Percentiles rank a stretch among this genome's conserved stretches.
Evolutionary conservation across 495 filamentous ascomycete genomes (phyloP).

Genomic region (Aspergillus coremiiformis): DNA sequence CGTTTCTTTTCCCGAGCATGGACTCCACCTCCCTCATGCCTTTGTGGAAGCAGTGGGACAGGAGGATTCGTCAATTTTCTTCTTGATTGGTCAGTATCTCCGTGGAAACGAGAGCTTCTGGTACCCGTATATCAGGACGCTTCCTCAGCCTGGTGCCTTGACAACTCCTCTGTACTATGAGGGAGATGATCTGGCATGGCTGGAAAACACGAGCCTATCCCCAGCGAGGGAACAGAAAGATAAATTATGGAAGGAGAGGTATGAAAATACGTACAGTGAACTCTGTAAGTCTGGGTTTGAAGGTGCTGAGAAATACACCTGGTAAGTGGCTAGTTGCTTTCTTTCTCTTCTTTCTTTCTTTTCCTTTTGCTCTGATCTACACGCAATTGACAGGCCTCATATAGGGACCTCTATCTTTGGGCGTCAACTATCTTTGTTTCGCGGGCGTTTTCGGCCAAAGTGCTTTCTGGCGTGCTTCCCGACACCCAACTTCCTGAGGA

Average conservation of each 20-base stretch:
- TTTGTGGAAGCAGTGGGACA: constrained; percentile 32
- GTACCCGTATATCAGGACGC: constrained; percentile 52
- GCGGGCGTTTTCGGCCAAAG: constrained; percentile 43
- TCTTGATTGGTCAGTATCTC: constrained; percentile 52
- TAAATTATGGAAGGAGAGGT: constrained; percentile 43
- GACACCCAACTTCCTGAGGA: constrained; percentile 27
- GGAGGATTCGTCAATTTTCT: constrained; percentile 41
- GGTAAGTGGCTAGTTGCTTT: constrained; percentile 27
- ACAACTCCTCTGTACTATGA: constrained; percentile 53
- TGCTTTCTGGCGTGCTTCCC: constrained; percentile 34
- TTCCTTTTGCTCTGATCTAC: not conserved
- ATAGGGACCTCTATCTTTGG: constrained; percentile 58
- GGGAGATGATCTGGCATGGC: constrained; percentile 48
- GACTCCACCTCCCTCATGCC: constrained; percentile 24
- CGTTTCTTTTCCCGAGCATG: constrained; percentile 29
- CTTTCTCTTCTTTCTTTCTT: not conserved
- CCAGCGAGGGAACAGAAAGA: constrained; percentile 38
- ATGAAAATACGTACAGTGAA: constrained; percentile 29
- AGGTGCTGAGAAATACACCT: constrained; percentile 32
- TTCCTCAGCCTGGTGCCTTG: constrained; percentile 48
- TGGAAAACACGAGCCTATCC: constrained; percentile 53
- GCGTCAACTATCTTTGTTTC: constrained; percentile 57
- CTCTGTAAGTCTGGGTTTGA: constrained; percentile 32
- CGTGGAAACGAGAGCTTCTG: constrained; percentile 46
- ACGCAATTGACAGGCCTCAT: not conserved